Conservation (phyloP, 2,329 filamentous ascomycete genomes). For the Niveomyces coronatus region DNA sequence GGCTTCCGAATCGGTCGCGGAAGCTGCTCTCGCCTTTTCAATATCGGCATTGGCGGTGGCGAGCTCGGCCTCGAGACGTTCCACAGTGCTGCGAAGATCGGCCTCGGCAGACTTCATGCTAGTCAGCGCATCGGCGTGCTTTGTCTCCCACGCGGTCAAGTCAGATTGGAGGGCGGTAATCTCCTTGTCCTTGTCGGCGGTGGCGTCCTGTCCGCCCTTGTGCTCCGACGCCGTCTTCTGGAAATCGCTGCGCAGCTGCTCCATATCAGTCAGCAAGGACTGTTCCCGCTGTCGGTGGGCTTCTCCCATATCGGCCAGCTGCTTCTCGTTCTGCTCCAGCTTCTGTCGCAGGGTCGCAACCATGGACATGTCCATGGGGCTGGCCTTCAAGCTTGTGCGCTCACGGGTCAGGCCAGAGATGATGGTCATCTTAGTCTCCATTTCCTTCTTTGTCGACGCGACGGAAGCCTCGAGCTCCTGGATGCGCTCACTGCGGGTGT, state of each 20-base stretch:
- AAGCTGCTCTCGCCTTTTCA: slow-evolving; percentile 30
- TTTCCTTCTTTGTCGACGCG: slow-evolving; percentile 77
- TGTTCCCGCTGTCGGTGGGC: slow-evolving; percentile 63
- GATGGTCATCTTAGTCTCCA: slow-evolving; percentile 93
- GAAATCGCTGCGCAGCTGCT: slow-evolving; percentile 51
- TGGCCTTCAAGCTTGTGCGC: slow-evolving; percentile 73
- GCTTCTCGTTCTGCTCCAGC: slow-evolving; percentile 74
- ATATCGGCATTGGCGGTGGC: slow-evolving; percentile 43
- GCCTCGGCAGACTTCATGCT: slow-evolving; percentile 64
- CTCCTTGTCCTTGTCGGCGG: slow-evolving; percentile 23
- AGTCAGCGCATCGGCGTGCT: slow-evolving; percentile 61
- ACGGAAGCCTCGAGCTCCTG: slow-evolving; percentile 83
- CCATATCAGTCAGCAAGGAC: slow-evolving; percentile 62
- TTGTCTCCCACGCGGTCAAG: slow-evolving; percentile 62
- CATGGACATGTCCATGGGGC: slow-evolving; percentile 83
- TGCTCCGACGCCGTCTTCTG: slow-evolving; percentile 19
- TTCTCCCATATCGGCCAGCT: slow-evolving; percentile 64
- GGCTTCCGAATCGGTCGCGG: slow-evolving; percentile 31
- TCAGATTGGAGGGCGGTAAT: slow-evolving; percentile 61
- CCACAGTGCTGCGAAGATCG: slow-evolving; percentile 60
- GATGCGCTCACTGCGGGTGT: slow-evolving; percentile 77
- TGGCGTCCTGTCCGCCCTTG: slow-evolving; percentile 19
- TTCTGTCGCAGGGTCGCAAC: slow-evolving; percentile 81
- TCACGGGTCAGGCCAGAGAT: slow-evolving; percentile 91
- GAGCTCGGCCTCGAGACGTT: slow-evolving; percentile 56